Conservation (phyloP, 2,329 filamentous ascomycete genomes). For the Colletotrichum karsti region DNA sequence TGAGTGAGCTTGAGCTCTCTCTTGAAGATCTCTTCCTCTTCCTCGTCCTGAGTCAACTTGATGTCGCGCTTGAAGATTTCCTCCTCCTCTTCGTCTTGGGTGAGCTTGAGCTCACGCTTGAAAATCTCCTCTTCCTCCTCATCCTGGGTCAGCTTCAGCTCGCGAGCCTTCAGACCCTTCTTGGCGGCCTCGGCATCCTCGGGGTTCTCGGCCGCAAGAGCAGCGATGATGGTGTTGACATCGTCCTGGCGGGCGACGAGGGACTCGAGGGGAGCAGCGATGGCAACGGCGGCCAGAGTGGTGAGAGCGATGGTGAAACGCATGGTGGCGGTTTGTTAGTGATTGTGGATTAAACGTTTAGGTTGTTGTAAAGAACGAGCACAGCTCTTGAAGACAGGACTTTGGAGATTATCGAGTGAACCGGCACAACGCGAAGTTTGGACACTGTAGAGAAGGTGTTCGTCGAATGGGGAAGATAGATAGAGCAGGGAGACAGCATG, state of each 20-base stretch:
- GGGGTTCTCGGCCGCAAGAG: constrained; percentile 6
- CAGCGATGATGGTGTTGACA: not conserved
- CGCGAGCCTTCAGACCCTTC: not conserved
- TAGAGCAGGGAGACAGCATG: not conserved
- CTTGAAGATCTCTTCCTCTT: not conserved
- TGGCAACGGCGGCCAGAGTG: constrained; percentile 16
- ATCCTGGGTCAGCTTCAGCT: not conserved
- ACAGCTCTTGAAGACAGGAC: constrained; percentile 5
- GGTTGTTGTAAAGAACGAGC: not conserved
- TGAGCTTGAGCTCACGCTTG: not conserved
- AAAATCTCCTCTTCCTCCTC: not conserved
- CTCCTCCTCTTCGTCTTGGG: constrained; percentile 2
- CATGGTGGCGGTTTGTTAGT: constrained; percentile 2
- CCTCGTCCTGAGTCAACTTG: not conserved
- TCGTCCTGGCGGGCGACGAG: constrained; percentile 9
- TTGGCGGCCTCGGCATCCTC: constrained; percentile 6
- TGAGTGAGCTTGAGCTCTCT: not conserved
- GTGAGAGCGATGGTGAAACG: constrained; percentile 22
- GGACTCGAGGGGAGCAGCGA: constrained; percentile 11
- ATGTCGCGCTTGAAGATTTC: not conserved
- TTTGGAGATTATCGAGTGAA: not conserved
- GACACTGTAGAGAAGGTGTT: not conserved
- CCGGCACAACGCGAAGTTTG: not conserved
- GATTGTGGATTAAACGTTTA: not conserved
- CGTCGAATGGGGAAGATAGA: accelerated